Base-by-base conservation (phyloP, 768 basidiomycete species). In the Kwoniella sp. region DNA sequence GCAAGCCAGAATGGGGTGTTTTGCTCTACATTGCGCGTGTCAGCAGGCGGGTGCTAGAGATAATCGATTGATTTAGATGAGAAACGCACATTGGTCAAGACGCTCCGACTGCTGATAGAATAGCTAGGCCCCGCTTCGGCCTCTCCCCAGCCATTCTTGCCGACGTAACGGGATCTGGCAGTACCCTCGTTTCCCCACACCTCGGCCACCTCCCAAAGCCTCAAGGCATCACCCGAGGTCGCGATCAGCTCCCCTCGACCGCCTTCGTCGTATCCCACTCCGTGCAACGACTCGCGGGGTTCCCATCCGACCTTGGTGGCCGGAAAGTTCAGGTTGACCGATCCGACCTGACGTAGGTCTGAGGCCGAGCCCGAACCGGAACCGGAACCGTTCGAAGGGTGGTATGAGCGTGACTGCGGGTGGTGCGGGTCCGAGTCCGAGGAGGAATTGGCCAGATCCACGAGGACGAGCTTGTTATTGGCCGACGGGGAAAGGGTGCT, bases 271-370 rank as follows among this genome's bases (percentile, higher is more conserved):
- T 41, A 36, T 5, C 53, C 47, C 23, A 50, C 61, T 25, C 46
- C 50, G 79, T 75, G 3, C 80, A 78, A 22, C 34, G 64, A 71
- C 84, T 87, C 73, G 83, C 82, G 80, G 15, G 95, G 95, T 61
- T 95, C 90, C 88, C 91, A 98, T 65, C 87, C 89, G 41, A 96
- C 75, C 72, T 84, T 86, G 12, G 91, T 96, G 9, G 89, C 88
- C 15, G 95, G 95, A 76, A 93, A 96, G 38, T 88, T 86, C 59
- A 95, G 87, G 58, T 83, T 81, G 1, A 85, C 83, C 61, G 88
- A 84, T 53, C 88, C 89, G 19, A 92, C 80, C 5, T 85, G 85
- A 33, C 85, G 83, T 70, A 93, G 95, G 76, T 92, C 88, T 8
- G 86, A 38, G 22, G 17, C 37, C 65, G 86, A 84, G n/a, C 51